A percentile compares a stretch with the other conserved stretches of the same genome.
These are phyloP conservation scores for Aschersonia sp. DNA, from an alignment of 2,329 filamentous ascomycete species.

Conservation along the genomic window DNA sequence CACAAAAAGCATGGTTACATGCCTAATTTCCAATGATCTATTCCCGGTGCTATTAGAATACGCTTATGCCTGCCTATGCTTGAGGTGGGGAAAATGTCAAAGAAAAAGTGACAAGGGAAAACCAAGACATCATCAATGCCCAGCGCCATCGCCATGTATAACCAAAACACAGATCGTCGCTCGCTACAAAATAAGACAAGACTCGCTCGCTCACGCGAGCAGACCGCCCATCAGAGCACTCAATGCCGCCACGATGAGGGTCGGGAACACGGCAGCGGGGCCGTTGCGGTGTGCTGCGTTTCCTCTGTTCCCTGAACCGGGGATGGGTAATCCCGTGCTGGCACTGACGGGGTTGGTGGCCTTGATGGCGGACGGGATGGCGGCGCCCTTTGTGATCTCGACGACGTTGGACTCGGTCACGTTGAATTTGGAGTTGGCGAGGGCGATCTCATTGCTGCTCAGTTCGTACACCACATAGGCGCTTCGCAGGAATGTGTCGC, in stretches of 20 bases:
- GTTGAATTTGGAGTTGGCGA: conserved; percentile 55
- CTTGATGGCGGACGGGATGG: conserved; percentile 39
- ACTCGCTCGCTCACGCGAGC: not conserved
- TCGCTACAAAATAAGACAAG: not conserved
- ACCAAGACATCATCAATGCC: not conserved
- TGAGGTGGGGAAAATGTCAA: too few relatives aligned
- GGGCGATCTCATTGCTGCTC: conserved; percentile 54
- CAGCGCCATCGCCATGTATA: conserved; percentile 4
- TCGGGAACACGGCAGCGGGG: not conserved
- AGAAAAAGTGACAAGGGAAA: too few relatives aligned
- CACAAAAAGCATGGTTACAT: too few relatives aligned
- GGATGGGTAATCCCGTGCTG: conserved; percentile 23
- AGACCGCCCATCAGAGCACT: not conserved
- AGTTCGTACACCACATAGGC: conserved; percentile 68
- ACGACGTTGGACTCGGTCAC: conserved; percentile 28
- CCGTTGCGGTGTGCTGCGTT: not conserved
- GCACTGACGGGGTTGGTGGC: conserved; percentile 35
- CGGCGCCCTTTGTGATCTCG: conserved; percentile 34
- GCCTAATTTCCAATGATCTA: too few relatives aligned
- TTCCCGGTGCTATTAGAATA: too few relatives aligned
- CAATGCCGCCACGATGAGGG: not conserved
- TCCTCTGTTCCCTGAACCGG: not conserved
- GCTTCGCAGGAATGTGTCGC: conserved; percentile 61
- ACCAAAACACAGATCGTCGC: not conserved
- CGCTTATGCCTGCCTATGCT: too few relatives aligned